Percentiles rank a stretch among this genome's conserved stretches.
Evolutionary conservation across 1,139 yeast species (phyloP).

Genomic region (Scheffersomyces insectosa): DNA sequence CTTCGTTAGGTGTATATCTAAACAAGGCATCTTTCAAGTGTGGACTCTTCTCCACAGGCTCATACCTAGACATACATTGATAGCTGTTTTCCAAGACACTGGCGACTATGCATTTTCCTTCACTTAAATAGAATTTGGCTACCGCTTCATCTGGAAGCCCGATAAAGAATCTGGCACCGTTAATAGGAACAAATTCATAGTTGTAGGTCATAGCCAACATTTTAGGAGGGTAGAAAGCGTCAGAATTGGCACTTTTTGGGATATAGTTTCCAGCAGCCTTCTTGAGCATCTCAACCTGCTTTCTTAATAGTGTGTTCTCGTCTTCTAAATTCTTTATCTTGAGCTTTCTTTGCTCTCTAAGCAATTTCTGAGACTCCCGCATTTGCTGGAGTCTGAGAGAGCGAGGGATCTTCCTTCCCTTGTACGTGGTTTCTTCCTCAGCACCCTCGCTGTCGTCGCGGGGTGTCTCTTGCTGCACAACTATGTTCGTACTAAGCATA

Average conservation of each 20-base stretch:
- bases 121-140: slow-evolving; percentile 5
- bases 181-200: neutral
- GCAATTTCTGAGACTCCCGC: slow-evolving; percentile 9
- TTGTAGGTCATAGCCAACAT: neutral
- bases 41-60: neutral
- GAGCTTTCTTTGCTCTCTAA: slow-evolving; percentile 7
- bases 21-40: slow-evolving; percentile 2
- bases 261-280: neutral
- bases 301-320: slow-evolving; percentile 3
- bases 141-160: slow-evolving; percentile 1
- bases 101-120: slow-evolving; percentile 2
- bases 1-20: slow-evolving; percentile 3
- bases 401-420: slow-evolving; percentile 5
- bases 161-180: neutral
- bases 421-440: slow-evolving; percentile 4
- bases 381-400: slow-evolving; percentile 7
- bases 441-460: neutral
- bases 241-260: neutral
- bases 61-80: neutral
- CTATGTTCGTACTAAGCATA: neutral
- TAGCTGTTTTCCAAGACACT: slow-evolving; percentile 1
- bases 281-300: slow-evolving; percentile 1
- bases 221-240: neutral
- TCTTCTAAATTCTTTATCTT: slow-evolving; percentile 5
- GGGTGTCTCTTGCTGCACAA: neutral